These are phyloP conservation scores for Phytophthora pinifolia DNA, from an alignment of 352 stramenopile species.

Conservation along the genomic window DNA sequence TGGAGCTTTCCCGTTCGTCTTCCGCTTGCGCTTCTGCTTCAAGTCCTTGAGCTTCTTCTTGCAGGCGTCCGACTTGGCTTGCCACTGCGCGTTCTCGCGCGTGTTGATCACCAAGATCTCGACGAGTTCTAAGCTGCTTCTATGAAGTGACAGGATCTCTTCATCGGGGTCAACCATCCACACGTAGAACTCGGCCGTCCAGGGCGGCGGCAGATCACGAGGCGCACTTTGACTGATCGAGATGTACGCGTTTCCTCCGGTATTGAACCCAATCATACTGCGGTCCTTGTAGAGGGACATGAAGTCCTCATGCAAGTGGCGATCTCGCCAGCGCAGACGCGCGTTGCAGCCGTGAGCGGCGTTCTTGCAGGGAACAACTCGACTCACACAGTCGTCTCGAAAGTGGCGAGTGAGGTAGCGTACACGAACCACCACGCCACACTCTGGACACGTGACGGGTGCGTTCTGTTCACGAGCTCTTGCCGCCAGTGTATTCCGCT, in stretches of 20 bases:
- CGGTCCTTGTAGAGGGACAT: constrained; percentile 41
- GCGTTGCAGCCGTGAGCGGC: constrained; percentile 58
- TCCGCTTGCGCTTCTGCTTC: constrained; percentile 40
- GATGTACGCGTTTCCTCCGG: constrained; percentile 47
- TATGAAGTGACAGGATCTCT: constrained; percentile 55
- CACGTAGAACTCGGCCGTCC: constrained; percentile 71
- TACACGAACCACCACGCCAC: constrained; percentile 38
- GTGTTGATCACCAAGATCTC: constrained; percentile 39
- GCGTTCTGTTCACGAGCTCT: constrained; percentile 52
- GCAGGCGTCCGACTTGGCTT: constrained; percentile 41
- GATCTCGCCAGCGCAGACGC: constrained; percentile 61
- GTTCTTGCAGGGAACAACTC: constrained; percentile 72
- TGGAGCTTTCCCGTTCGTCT: constrained; percentile 25
- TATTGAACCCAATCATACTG: constrained; percentile 55
- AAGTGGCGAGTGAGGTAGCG: constrained; percentile 45
- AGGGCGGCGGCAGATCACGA: constrained; percentile 55
- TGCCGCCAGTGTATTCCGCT: constrained; percentile 54
- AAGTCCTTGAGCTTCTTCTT: constrained; percentile 56
- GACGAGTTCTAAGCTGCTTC: constrained; percentile 35
- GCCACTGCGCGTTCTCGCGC: constrained; percentile 43
- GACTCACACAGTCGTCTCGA: constrained; percentile 53
- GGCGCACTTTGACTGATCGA: constrained; percentile 21
- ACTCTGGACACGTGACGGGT: constrained; percentile 48
- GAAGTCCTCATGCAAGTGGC: constrained; percentile 71
- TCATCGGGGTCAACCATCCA: constrained; percentile 53